Evolutionary conservation across 2,329 filamentous ascomycete genomes (phyloP).

Genomic region (Grosmannia serpens): DNA sequence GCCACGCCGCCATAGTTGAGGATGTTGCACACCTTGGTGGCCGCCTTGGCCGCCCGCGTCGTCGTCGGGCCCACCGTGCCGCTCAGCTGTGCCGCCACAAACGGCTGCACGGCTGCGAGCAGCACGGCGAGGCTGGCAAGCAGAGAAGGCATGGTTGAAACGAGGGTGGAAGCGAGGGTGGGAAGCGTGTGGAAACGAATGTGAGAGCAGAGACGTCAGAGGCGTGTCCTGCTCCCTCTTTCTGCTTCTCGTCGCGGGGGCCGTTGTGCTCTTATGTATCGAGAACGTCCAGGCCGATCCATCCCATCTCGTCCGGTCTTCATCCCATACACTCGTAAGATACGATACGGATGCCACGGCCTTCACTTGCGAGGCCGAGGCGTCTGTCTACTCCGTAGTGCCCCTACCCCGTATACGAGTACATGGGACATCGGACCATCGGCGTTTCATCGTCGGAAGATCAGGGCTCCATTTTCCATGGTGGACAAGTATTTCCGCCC

Average conservation of each 20-base stretch:
- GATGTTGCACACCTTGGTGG: constrained; percentile 36
- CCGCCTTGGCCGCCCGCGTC: constrained; percentile 26
- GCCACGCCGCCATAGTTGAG: constrained; percentile 39
- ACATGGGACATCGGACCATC: neutral
- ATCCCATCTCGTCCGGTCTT: neutral
- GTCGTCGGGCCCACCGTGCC: constrained; percentile 33
- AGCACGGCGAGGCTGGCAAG: neutral
- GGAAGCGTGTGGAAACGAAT: neutral
- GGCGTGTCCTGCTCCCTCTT: neutral
- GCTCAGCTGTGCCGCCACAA: constrained; percentile 22
- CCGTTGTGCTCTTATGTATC: neutral
- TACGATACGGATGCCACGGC: too few species aligned
- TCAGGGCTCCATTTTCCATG: neutral
- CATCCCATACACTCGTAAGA: too few species aligned
- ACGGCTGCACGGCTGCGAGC: neutral
- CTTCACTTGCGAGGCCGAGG: too few species aligned
- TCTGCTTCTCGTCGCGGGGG: neutral
- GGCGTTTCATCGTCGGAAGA: neutral
- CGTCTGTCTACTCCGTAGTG: too few species aligned
- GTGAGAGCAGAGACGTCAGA: neutral
- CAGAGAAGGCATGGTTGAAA: neutral
- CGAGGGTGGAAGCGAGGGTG: too few species aligned
- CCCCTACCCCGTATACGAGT: neutral
- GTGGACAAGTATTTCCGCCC: neutral
- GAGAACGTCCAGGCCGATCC: neutral